Evolutionary conservation across 148 eudicot species (phyloP).

Genomic region (Chenopodium berlandieri): DNA sequence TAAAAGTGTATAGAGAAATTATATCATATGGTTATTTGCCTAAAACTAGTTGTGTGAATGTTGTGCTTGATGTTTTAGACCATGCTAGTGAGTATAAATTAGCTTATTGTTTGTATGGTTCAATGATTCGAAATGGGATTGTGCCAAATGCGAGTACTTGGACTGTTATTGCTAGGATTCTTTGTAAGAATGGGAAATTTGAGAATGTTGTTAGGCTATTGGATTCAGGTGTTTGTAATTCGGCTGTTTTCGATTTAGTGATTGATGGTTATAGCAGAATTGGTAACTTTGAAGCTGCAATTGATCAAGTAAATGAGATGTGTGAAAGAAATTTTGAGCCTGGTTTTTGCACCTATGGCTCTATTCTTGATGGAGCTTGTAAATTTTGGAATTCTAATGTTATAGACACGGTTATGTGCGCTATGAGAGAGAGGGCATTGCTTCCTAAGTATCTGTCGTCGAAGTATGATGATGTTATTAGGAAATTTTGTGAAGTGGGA

Average conservation of each 20-base stretch:
- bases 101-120: constrained; percentile 59
- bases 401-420: constrained; percentile 37
- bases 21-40: constrained; percentile 36
- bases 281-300: constrained; percentile 62
- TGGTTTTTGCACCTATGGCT: constrained; percentile 59
- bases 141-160: constrained; percentile 43
- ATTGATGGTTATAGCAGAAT: constrained; percentile 56
- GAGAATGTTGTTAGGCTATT: constrained; percentile 53
- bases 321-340: constrained; percentile 41
- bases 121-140: constrained; percentile 59
- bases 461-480: constrained; percentile 53
- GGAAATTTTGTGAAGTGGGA: constrained; percentile 60
- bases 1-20: constrained; percentile 46
- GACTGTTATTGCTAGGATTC: constrained; percentile 55
- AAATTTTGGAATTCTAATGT: constrained; percentile 39
- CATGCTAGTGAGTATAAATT: constrained; percentile 43
- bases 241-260: constrained; percentile 45
- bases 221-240: constrained; percentile 44
- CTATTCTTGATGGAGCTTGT: constrained; percentile 79
- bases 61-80: constrained; percentile 46
- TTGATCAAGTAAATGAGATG: constrained; percentile 50
- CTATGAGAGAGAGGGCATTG: constrained; percentile 52
- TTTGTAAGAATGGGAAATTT: constrained; percentile 56
- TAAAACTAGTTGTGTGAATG: constrained; percentile 52
- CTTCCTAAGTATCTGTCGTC: constrained; percentile 26